These are phyloP conservation scores for Gentiana straminea DNA, from an alignment of 257 asterid genomes.

Conservation along the genomic window DNA sequence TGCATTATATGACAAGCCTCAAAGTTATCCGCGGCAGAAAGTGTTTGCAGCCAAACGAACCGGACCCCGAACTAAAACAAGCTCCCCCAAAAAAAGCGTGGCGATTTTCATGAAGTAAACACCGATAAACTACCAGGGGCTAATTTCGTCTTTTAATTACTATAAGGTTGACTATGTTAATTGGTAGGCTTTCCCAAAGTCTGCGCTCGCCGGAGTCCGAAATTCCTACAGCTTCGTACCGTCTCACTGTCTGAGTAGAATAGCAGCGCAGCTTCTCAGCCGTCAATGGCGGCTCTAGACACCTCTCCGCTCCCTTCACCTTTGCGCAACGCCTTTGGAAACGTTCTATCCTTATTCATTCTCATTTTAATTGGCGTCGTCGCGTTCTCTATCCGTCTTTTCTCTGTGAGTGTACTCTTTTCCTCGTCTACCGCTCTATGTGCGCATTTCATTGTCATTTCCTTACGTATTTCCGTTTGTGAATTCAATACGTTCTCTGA, in stretches of 20 bases:
- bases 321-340: conserved; percentile 62
- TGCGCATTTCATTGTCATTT: background rate
- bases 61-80: too few relatives aligned
- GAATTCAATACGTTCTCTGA: background rate
- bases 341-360: conserved; percentile 59
- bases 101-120: background rate
- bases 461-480: conserved; percentile 8
- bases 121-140: background rate
- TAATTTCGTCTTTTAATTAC: background rate
- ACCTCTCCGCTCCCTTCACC: conserved; percentile 18
- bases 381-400: conserved; percentile 98
- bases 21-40: too few relatives aligned
- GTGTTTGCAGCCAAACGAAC: too few relatives aligned
- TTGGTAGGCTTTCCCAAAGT: background rate
- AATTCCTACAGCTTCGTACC: background rate
- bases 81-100: too few relatives aligned
- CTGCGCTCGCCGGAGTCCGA: background rate
- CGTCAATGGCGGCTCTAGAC: conserved; percentile 40
- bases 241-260: background rate
- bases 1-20: too few relatives aligned
- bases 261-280: conserved; percentile 11
- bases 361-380: conserved; percentile 80
- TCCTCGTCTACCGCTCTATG: background rate
- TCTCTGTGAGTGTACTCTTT: conserved; percentile 45
- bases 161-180: background rate